phyloP scores from a whole-genome alignment of 164 flowering plant genomes.

The Magnolia kwangsiensis region DNA sequence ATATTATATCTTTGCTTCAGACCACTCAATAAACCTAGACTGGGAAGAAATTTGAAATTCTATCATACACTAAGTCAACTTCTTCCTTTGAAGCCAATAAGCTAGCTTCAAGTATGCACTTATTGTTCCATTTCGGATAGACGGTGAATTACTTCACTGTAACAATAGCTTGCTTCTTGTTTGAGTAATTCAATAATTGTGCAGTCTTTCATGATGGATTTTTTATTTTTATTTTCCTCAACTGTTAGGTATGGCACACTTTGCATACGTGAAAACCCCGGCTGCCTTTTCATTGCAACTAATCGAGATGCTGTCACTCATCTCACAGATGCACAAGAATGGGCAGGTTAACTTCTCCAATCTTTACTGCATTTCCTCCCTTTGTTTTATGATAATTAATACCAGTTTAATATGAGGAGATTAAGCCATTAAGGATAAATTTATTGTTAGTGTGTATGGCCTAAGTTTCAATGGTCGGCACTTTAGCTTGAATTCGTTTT shows the following conservation, averaged over 20 bases:
- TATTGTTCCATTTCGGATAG: background rate
- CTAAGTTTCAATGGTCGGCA: no score
- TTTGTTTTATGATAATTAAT: background rate
- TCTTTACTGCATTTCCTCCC: background rate
- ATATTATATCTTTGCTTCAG: background rate
- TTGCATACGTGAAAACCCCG: constrained; percentile 95
- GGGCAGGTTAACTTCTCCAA: constrained; percentile 74
- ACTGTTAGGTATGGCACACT: constrained; percentile 83
- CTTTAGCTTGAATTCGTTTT: no score
- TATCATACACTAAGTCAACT: background rate
- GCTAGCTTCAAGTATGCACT: background rate
- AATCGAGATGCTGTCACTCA: constrained; percentile 99
- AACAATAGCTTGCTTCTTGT: background rate
- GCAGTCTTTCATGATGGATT: background rate
- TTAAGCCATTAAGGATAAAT: background rate
- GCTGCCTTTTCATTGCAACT: constrained; percentile 98
- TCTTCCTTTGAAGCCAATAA: background rate
- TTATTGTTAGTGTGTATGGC: background rate
- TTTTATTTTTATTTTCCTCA: no score
- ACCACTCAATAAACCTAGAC: background rate
- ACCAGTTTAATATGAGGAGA: background rate
- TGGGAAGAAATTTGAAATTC: background rate
- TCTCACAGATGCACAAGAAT: constrained; percentile 98
- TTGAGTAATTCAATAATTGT: no score
- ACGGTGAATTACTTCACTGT: background rate